Base-by-base conservation (phyloP, 768 basidiomycete genomes). In the Solioccasus polychromus region DNA sequence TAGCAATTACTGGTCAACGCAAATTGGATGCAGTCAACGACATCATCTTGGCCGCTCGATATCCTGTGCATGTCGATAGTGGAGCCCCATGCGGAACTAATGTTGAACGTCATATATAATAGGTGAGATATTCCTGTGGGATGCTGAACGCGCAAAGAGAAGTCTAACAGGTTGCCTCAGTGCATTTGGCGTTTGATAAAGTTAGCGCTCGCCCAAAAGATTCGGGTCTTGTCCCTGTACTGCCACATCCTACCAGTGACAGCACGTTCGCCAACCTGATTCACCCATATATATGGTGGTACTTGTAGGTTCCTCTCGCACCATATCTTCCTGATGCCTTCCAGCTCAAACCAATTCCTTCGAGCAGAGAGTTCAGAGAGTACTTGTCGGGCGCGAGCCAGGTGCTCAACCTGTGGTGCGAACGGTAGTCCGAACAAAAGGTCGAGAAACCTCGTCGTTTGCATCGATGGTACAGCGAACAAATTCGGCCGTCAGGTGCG, bases 401-500 rank as follows among this genome's bases (percentile, higher is more conserved):
- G 44, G 28, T 53, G 52, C 24, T 29, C 38, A 19, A 53, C 51
- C 15, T 48, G 51, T 17, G 35, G 45, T 32, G 44, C 47, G 17
- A 32, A 39, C n/a, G 14, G 23, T 9, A 12, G 14, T n/a, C 45
- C 42, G 15, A 44, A 15, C 14, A 36, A 40, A 10, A 32, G 38
- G 1, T 38, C 47, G 19, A 46, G 54, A 30, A 51, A 56, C 30
- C 52, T 56, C 14, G 38, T 56, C 12, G 48, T 54, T 12, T 54
- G 52, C 37, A 56, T 56, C 12, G 52, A 56, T 32, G 54, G 54
- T 4, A 56, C 54, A 36, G 48, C 54, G 11, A 54, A 56, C 35
- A 49, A 55, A 35, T 55, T 55, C 6, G 54, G 54, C 28, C 52
- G 46, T 39, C 53, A 53, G 18, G 54, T 55, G 18, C 11, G 24